A percentile compares a stretch with the other conserved stretches of the same genome.
Conservation (phyloP, 2,329 filamentous ascomycete species). For the Colletotrichum simmondsii region DNA sequence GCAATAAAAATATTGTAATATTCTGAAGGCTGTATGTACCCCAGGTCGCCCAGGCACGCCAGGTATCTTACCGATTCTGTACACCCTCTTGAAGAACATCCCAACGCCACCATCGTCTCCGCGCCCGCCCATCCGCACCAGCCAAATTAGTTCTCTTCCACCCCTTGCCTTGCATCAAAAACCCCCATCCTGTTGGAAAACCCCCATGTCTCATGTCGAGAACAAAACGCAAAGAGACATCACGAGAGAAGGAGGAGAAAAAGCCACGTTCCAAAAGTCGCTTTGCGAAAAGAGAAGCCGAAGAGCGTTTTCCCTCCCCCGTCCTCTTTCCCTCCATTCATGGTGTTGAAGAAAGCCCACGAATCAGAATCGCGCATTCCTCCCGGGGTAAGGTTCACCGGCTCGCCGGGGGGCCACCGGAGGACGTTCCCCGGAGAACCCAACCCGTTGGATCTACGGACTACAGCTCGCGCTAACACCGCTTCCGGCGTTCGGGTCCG, state of each 20-base stretch:
- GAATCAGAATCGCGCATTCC: neutral
- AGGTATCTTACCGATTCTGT: neutral
- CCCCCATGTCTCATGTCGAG: neutral
- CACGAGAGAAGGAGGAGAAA: neutral
- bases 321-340: too few species aligned
- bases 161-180: neutral
- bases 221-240: neutral
- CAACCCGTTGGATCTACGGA: constrained; percentile 8
- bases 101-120: constrained; percentile 7
- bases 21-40: too few species aligned
- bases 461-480: neutral
- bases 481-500: constrained; percentile 14
- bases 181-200: neutral
- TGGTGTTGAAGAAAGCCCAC: neutral
- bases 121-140: neutral
- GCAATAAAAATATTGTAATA: neutral
- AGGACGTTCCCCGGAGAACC: neutral
- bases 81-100: neutral
- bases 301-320: neutral
- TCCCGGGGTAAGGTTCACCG: neutral
- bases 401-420: constrained; percentile 16
- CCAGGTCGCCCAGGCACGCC: neutral
- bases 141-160: neutral
- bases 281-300: neutral
- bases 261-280: neutral